Conservation (phyloP, 768 basidiomycete species). For the Pleurotus tuber-regium region DNA sequence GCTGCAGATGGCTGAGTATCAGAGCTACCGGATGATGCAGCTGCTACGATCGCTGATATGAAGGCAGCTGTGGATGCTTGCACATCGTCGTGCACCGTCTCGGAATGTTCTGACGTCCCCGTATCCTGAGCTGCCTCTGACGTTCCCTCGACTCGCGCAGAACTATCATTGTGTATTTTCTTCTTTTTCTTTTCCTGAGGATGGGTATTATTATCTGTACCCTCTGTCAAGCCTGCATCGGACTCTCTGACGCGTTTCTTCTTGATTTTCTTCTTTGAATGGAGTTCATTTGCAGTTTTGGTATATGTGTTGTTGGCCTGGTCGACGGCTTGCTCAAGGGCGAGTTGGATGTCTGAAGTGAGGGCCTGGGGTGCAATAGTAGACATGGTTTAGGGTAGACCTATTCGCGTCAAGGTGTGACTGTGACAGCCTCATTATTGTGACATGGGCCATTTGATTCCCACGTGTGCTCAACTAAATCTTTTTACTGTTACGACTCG, state of each 20-base stretch:
- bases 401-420: conserved; percentile 2
- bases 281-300: conserved; percentile 5
- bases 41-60: conserved; percentile 63
- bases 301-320: conserved; percentile 12
- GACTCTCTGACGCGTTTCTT: conserved; percentile 33
- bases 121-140: too few relatives aligned
- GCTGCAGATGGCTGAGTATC: conserved; percentile 17
- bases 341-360: conserved; percentile 14
- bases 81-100: conserved; percentile 30
- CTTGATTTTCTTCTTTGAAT: conserved; percentile 34
- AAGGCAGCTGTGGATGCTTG: conserved; percentile 56
- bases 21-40: conserved; percentile 49
- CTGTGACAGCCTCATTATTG: background rate
- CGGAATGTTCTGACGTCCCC: background rate
- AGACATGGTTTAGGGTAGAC: conserved; percentile 11
- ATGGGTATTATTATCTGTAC: conserved; percentile 13
- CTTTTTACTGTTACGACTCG: too few relatives aligned
- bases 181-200: conserved; percentile 28
- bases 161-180: conserved; percentile 28
- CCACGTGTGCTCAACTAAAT: too few relatives aligned
- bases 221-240: conserved; percentile 17
- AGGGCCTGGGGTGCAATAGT: conserved; percentile 8
- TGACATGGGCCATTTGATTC: background rate
- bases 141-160: conserved; percentile 18
- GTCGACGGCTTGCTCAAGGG: conserved; percentile 13